These are phyloP conservation scores for Stachybotrys echinatus DNA, from an alignment of 2,329 filamentous ascomycete species.

Conservation along the genomic window DNA sequence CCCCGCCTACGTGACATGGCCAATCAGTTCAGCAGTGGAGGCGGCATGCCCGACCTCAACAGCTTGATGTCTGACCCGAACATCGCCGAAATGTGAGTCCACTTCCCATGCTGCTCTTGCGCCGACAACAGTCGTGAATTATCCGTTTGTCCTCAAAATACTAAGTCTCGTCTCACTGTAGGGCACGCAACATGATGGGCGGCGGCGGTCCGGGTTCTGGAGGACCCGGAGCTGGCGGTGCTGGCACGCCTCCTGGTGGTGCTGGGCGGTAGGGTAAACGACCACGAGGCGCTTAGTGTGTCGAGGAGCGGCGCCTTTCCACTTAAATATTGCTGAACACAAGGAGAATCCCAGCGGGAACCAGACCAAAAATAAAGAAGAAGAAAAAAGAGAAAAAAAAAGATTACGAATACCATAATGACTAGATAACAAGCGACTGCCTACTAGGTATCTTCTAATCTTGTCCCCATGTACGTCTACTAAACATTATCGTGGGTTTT, in stretches of 20 bases:
- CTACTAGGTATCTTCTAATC: not conserved
- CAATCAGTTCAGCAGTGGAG: slow-evolving; percentile 67
- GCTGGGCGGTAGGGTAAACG: slow-evolving; percentile 15
- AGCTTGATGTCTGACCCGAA: slow-evolving; percentile 86
- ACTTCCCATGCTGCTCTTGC: not conserved
- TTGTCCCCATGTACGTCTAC: no score
- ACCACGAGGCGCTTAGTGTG: no score
- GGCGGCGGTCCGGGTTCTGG: slow-evolving; percentile 21
- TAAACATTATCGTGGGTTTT: no score
- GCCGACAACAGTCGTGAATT: not conserved
- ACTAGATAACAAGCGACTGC: not conserved
- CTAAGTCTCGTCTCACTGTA: slow-evolving; percentile 10
- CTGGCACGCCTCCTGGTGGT: slow-evolving; percentile 17
- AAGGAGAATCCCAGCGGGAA: not conserved
- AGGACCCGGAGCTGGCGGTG: slow-evolving; percentile 13
- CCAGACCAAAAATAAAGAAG: no score
- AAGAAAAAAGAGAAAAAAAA: no score
- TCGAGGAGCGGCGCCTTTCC: not conserved
- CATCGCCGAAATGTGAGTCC: slow-evolving; percentile 85
- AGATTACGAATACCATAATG: not conserved
- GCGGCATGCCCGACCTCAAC: slow-evolving; percentile 84
- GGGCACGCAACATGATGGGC: slow-evolving; percentile 44
- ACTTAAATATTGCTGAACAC: not conserved
- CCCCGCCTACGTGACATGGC: slow-evolving; percentile 85
- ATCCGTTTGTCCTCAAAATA: not conserved